These are phyloP conservation scores for Polyporus tsugae DNA, from an alignment of 1,284 basidiomycete genomes.

Conservation along the genomic window DNA sequence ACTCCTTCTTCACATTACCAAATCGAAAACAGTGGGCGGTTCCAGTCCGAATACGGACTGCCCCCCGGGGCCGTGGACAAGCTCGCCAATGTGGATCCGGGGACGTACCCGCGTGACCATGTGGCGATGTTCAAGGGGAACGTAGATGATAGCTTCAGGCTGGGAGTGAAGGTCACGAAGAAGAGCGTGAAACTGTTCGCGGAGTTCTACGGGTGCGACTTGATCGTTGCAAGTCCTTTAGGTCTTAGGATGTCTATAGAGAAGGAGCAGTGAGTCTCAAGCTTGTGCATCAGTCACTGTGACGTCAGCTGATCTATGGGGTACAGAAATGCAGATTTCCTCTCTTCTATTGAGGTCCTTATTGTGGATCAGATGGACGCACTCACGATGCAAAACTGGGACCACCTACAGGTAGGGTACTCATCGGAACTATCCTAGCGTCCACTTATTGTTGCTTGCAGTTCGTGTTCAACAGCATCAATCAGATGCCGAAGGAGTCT, in stretches of 20 bases:
- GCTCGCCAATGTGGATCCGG: slow-evolving; percentile 73
- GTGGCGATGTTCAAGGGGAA: slow-evolving; percentile 97
- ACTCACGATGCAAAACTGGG: slow-evolving; percentile 99
- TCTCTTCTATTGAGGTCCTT: slow-evolving; percentile 94
- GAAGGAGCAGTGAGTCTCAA: slow-evolving; percentile 82
- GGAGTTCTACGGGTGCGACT: slow-evolving; percentile 91
- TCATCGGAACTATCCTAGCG: neutral
- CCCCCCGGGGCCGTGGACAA: slow-evolving; percentile 87
- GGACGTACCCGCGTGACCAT: slow-evolving; percentile 90
- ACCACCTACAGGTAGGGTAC: slow-evolving; percentile 84
- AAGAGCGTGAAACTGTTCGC: slow-evolving; percentile 91
- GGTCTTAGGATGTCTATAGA: slow-evolving; percentile 93
- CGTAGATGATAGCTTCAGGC: slow-evolving; percentile 93
- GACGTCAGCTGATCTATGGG: neutral
- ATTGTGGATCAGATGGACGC: slow-evolving; percentile 95
- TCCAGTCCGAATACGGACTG: slow-evolving; percentile 84
- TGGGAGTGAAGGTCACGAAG: slow-evolving; percentile 92
- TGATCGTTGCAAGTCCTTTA: slow-evolving; percentile 93
- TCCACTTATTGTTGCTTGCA: slow-evolving; percentile 42
- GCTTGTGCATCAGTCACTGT: neutral
- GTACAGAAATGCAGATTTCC: slow-evolving; percentile 82
- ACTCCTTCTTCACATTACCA: slow-evolving; percentile 74
- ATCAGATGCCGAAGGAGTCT: slow-evolving; percentile 91
- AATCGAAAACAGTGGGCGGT: slow-evolving; percentile 88
- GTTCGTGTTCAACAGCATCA: slow-evolving; percentile 89